Conservation (phyloP, 352 stramenopile species). For the Globisporangium canariense region DNA sequence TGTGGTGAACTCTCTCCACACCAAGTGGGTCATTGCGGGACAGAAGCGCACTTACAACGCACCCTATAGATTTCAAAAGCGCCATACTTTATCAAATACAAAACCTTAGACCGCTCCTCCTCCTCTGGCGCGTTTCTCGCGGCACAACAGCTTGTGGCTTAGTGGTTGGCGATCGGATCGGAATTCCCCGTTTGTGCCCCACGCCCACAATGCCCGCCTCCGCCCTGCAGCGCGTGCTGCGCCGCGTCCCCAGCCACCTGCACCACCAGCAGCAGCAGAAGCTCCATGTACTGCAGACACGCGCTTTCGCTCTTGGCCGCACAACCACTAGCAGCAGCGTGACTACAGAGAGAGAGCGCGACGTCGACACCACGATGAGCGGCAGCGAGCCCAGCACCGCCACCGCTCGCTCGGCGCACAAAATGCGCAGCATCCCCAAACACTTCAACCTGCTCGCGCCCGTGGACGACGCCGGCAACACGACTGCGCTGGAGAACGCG, state of each 20-base stretch:
- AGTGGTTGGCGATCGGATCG: constrained; percentile 4
- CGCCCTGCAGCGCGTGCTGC: constrained; percentile 9
- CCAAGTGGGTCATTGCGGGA: background rate
- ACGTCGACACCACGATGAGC: background rate
- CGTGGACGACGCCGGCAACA: background rate
- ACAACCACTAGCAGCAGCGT: background rate
- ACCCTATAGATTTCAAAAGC: background rate
- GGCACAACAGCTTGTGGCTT: background rate
- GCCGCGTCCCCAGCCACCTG: background rate
- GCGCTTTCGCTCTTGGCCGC: background rate
- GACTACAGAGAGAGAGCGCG: background rate
- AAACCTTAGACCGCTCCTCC: no score
- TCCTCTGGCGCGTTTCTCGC: constrained; percentile 1
- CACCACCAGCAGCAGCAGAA: background rate
- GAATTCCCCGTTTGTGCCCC: background rate
- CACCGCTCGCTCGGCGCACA: background rate
- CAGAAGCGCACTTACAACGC: background rate
- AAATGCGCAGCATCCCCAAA: constrained; percentile 16
- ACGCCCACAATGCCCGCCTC: background rate
- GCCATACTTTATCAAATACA: background rate
- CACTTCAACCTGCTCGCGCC: constrained; percentile 22
- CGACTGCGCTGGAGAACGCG: constrained; percentile 2
- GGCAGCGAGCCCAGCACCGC: no score
- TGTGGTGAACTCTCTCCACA: background rate
- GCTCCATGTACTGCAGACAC: background rate